Percentiles rank a stretch among this genome's conserved stretches.
These are phyloP conservation scores for Eucalyptus decipiens DNA, from an alignment of 345 rosid genomes.

Conservation along the genomic window DNA sequence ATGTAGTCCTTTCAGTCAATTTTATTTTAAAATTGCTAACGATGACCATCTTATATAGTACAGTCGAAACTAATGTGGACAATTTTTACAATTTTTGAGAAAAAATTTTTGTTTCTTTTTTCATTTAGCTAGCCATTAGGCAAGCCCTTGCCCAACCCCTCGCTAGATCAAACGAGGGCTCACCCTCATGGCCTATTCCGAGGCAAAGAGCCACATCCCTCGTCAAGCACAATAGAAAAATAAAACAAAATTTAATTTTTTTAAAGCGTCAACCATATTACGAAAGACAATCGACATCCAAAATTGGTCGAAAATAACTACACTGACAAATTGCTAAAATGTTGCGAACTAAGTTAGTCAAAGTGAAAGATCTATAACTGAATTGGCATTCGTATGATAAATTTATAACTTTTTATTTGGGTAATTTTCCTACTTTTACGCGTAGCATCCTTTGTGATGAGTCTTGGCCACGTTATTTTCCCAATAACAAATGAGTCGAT, in stretches of 20 bases:
- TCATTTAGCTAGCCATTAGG: rapidly evolving
- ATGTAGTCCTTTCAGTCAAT: rapidly evolving
- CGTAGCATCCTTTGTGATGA: neutral
- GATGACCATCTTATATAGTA: rapidly evolving
- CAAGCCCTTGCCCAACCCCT: too few species aligned
- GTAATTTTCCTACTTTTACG: neutral
- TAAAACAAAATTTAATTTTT: rapidly evolving
- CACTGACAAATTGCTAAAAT: neutral
- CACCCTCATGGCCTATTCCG: neutral
- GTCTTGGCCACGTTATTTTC: neutral
- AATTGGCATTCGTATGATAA: rapidly evolving
- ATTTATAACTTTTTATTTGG: too few species aligned
- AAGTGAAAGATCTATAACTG: rapidly evolving
- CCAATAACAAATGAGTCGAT: neutral
- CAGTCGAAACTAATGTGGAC: rapidly evolving
- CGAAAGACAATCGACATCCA: rapidly evolving
- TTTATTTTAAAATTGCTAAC: rapidly evolving
- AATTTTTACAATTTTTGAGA: too few species aligned
- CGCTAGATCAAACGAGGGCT: neutral
- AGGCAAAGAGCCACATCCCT: neutral
- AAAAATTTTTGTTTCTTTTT: too few species aligned
- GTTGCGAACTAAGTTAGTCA: rapidly evolving
- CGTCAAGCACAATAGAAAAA: rapidly evolving
- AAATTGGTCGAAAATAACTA: too few species aligned
- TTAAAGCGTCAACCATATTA: rapidly evolving